Base-by-base conservation (phyloP, 495 filamentous ascomycete genomes). In the Penicillium cosmopolitanum region DNA sequence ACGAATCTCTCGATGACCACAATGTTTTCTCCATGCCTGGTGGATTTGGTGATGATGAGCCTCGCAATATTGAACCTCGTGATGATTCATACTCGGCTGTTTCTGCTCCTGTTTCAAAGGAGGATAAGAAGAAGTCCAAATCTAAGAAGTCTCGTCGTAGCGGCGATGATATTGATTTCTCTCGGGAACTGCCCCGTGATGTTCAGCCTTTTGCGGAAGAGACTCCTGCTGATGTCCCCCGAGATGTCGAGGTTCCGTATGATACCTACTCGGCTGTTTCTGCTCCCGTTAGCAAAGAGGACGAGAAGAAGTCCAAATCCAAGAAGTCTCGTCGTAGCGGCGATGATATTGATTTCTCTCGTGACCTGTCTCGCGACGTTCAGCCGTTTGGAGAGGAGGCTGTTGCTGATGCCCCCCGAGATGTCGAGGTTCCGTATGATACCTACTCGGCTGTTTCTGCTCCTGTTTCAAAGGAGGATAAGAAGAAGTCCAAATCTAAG, bases 1-100 rank as follows among this genome's bases (percentile, higher is more conserved):
- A 61, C 18, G 43, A 51, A 4, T 71, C 68, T 6, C 63, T 68
- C 7, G 61, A 65, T 0, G 44, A 48, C 11, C 46, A 69, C 8
- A 69, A 73, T 56, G 64, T 62, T 18, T 68, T 72, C 53, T 69
- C 67, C 19, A 77, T 79, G 76, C 78, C 78, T 16, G 79, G 76
- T 54, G 73, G 67, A 13, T 81, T 81, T 50, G 71, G 75, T 9
- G 57, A 61, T 4, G 69, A 56, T 18, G 42, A 44, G 3, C 15
- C 8, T 44, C 42, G 16, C 16, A 2, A 44, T 23, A 66, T 68
- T 10, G 38, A 60, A 28, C 46, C 55, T 23, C 51, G 23, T n/a
- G 66, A 66, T 38, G 63, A 60, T 50, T 38, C 64, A 51, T 55
- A 55, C 42, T 70, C 72, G 15, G 64, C 67, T 4, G 56, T 72